phyloP scores from a whole-genome alignment of 805 yeast species.

The Sugiyamaella boreocaroliniensis region DNA sequence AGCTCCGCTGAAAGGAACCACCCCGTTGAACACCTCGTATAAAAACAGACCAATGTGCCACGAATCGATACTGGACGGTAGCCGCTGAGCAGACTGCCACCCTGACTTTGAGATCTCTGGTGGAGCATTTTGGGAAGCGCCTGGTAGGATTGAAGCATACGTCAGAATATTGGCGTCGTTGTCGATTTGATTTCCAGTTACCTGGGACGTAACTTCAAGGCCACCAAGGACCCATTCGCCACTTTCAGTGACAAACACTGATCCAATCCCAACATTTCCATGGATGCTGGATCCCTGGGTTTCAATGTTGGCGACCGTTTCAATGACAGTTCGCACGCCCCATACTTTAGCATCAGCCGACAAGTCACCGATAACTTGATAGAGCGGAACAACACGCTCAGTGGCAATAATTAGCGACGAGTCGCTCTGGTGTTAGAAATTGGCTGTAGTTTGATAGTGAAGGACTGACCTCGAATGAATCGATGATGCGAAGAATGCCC shows the following conservation, averaged over 20 bases:
- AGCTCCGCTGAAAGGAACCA: slow-evolving; percentile 1
- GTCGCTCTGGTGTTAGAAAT: slow-evolving; percentile 35
- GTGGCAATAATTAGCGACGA: slow-evolving; percentile 52
- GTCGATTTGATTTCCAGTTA: slow-evolving; percentile 35
- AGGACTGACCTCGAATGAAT: slow-evolving; percentile 44
- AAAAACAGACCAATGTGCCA: slow-evolving; percentile 56
- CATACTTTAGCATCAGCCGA: slow-evolving; percentile 36
- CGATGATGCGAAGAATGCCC: slow-evolving; percentile 56
- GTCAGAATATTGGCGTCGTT: slow-evolving; percentile 32
- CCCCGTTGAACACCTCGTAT: slow-evolving; percentile 38
- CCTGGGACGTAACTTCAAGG: slow-evolving; percentile 57
- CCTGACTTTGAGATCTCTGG: slow-evolving; percentile 48
- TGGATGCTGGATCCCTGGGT: slow-evolving; percentile 51
- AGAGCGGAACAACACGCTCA: slow-evolving; percentile 56
- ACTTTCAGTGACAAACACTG: slow-evolving; percentile 55
- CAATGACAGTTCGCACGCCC: slow-evolving; percentile 47
- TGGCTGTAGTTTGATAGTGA: not conserved
- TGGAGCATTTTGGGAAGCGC: slow-evolving; percentile 37
- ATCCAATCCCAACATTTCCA: slow-evolving; percentile 51
- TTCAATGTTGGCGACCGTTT: slow-evolving; percentile 40
- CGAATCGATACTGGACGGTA: slow-evolving; percentile 44
- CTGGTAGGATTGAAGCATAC: slow-evolving; percentile 31
- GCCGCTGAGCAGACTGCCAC: slow-evolving; percentile 32
- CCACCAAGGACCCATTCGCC: slow-evolving; percentile 89
- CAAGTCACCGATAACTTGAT: slow-evolving; percentile 32